Evolutionary conservation across 108 stramenopile genomes (phyloP).

Genomic region (Aureococcus anophagefferens): DNA sequence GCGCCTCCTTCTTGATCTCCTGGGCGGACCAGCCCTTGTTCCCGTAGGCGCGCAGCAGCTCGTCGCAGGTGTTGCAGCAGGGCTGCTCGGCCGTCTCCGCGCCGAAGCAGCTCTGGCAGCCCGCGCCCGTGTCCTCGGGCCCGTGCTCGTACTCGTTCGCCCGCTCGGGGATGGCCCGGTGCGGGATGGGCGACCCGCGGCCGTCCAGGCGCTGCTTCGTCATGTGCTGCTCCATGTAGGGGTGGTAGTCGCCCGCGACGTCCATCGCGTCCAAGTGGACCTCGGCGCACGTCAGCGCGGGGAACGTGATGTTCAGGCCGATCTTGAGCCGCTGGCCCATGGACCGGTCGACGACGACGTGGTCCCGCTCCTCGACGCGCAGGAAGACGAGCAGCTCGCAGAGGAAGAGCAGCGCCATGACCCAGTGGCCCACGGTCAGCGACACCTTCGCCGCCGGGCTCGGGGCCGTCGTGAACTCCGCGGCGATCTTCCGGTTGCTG

Average conservation of each 20-base stretch:
- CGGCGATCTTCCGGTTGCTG: not conserved
- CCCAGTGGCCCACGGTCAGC: not conserved
- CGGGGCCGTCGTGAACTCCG: not conserved
- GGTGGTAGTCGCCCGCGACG: slow-evolving; percentile 91
- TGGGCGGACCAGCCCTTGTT: slow-evolving; percentile 66
- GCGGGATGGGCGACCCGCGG: slow-evolving; percentile 16
- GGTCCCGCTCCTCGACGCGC: not conserved
- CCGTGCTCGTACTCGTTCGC: not conserved
- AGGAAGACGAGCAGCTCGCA: slow-evolving; percentile 1
- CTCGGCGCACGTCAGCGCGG: slow-evolving; percentile 78
- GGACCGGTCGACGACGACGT: slow-evolving; percentile 8
- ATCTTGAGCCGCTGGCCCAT: slow-evolving; percentile 76
- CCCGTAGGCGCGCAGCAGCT: slow-evolving; percentile 61
- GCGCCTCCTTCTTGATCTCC: slow-evolving; percentile 53
- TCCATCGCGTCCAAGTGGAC: slow-evolving; percentile 95
- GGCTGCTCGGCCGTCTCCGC: slow-evolving; percentile 27
- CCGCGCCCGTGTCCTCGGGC: slow-evolving; percentile 20
- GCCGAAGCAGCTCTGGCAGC: slow-evolving; percentile 43
- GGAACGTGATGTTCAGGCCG: slow-evolving; percentile 91
- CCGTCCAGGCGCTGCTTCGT: slow-evolving; percentile 30
- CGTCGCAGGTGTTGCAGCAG: slow-evolving; percentile 86
- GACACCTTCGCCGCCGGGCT: not conserved
- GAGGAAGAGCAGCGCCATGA: slow-evolving; percentile 1
- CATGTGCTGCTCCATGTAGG: slow-evolving; percentile 55
- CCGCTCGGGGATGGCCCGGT: not conserved